Conservation (phyloP, 495 filamentous ascomycete species). For the Penicillium fimorum region DNA sequence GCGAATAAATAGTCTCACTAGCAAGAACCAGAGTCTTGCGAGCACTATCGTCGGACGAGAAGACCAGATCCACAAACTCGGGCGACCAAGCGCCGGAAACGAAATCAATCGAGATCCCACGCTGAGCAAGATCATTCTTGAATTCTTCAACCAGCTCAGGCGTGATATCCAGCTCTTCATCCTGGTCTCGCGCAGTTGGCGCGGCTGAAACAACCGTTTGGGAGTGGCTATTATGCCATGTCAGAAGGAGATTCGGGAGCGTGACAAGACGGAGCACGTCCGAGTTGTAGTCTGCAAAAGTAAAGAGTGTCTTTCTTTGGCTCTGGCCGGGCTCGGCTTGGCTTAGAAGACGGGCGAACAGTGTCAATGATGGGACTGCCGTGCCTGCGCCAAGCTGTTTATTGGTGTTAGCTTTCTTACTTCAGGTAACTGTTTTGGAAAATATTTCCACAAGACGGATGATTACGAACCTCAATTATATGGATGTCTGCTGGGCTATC, state of each 20-base stretch:
- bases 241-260: conserved; percentile 80
- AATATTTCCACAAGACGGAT: neutral
- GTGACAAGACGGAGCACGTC: conserved; percentile 83
- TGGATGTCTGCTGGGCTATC: conserved; percentile 46
- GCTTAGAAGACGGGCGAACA: conserved; percentile 70
- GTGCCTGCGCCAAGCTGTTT: conserved; percentile 85
- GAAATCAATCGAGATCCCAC: conserved; percentile 63
- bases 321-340: conserved; percentile 24
- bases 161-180: conserved; percentile 75
- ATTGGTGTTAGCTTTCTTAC: neutral
- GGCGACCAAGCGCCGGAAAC: conserved; percentile 82
- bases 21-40: conserved; percentile 63
- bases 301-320: conserved; percentile 53
- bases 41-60: conserved; percentile 16
- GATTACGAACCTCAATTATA: conserved; percentile 69
- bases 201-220: conserved; percentile 10
- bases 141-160: conserved; percentile 62
- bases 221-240: conserved; percentile 57
- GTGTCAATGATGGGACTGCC: conserved; percentile 73
- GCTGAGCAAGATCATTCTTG: conserved; percentile 50
- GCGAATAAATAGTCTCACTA: conserved; percentile 95
- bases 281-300: conserved; percentile 86
- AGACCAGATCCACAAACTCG: conserved; percentile 61
- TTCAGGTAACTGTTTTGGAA: neutral
- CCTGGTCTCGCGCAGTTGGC: conserved; percentile 25